phyloP scores from a whole-genome alignment of 768 basidiomycete genomes.

The Leccinellum rugosiceps region DNA sequence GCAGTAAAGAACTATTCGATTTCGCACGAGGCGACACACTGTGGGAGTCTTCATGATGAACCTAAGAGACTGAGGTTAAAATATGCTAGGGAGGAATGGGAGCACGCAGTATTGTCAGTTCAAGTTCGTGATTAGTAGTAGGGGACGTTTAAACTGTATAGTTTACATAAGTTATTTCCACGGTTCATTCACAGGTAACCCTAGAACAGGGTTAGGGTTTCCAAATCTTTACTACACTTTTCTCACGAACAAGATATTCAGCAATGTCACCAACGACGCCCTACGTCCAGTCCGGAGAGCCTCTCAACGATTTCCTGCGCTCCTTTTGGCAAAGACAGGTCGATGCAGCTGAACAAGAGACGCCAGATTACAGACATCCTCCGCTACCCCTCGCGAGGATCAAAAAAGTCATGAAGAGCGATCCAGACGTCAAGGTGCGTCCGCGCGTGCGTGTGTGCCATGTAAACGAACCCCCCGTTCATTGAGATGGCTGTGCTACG shows the following conservation, averaged over 20 bases:
- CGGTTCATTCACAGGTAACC: too few species aligned
- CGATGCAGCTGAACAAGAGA: conserved; percentile 82
- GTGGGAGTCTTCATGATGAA: too few species aligned
- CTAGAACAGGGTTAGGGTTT: conserved; percentile 29
- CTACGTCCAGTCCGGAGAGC: conserved; percentile 79
- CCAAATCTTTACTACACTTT: background rate
- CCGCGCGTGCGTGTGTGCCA: background rate
- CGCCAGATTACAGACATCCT: conserved; percentile 83
- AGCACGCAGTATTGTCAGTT: too few species aligned
- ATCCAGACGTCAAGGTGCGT: conserved; percentile 91
- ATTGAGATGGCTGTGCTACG: background rate
- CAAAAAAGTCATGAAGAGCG: conserved; percentile 99
- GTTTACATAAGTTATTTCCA: too few species aligned
- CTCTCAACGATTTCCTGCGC: conserved; percentile 80
- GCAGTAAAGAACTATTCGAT: too few species aligned
- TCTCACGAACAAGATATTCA: conserved; percentile 20
- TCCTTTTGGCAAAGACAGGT: conserved; percentile 91
- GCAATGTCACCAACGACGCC: conserved; percentile 44
- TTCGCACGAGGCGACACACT: too few species aligned
- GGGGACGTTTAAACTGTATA: too few species aligned
- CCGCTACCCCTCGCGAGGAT: conserved; percentile 91
- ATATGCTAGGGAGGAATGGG: too few species aligned
- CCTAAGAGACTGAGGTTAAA: too few species aligned
- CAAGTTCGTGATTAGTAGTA: too few species aligned
- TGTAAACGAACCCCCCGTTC: background rate